Evolutionary conservation across 768 basidiomycete genomes (phyloP).

Genomic region (Leucocoprinus birnbaumii): DNA sequence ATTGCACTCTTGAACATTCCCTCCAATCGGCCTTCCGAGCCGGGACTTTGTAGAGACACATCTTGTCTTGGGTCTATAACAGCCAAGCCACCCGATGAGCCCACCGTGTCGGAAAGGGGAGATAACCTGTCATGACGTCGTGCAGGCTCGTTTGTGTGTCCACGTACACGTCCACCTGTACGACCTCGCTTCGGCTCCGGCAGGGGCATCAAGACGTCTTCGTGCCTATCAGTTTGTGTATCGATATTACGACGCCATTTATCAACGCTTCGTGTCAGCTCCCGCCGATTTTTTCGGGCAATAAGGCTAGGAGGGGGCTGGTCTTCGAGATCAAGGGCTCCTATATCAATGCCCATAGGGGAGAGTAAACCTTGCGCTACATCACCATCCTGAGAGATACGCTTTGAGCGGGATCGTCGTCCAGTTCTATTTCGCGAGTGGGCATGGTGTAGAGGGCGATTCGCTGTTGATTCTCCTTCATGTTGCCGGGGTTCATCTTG

Average conservation of each 20-base stretch:
- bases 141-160: not conserved
- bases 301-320: conserved; percentile 24
- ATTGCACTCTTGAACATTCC: not conserved
- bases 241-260: conserved; percentile 4
- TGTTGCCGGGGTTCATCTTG: conserved; percentile 29
- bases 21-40: not conserved
- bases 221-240: not conserved
- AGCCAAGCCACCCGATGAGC: not conserved
- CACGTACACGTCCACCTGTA: not conserved
- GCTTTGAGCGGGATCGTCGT: conserved; percentile 12
- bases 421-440: not conserved
- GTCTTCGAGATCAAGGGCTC: conserved; percentile 21
- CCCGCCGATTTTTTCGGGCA: conserved; percentile 11
- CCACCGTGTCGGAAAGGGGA: too few relatives aligned
- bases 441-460: not conserved
- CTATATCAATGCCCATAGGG: conserved; percentile 12
- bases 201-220: conserved; percentile 6
- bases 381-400: conserved; percentile 15
- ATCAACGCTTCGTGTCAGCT: conserved; percentile 2
- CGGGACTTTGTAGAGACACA: not conserved
- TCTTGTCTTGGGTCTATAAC: not conserved
- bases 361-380: conserved; percentile 10
- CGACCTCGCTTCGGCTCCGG: not conserved
- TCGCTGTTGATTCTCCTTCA: conserved; percentile 16
- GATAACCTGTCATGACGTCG: not conserved